These are phyloP conservation scores for Cryphonectria parasitica DNA, from an alignment of 2,329 filamentous ascomycete species.

Conservation along the genomic window DNA sequence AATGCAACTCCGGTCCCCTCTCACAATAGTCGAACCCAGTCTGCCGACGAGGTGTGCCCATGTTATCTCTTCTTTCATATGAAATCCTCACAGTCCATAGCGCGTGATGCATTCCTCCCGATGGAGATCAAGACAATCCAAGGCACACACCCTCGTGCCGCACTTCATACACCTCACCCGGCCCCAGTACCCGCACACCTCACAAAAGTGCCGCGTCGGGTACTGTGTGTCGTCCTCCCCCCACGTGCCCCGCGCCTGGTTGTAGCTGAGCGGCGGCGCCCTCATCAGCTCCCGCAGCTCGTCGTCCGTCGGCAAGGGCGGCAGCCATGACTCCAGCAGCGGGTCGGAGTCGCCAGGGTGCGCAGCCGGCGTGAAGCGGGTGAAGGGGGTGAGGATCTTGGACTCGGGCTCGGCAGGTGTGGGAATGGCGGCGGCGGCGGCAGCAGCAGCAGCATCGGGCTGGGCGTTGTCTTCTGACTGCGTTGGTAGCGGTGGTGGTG, in stretches of 20 bases:
- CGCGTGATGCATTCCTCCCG: slow-evolving; percentile 71
- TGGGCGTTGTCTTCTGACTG: slow-evolving; percentile 20
- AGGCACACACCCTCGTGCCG: slow-evolving; percentile 75
- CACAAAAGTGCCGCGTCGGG: slow-evolving; percentile 62
- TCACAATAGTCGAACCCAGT: background rate
- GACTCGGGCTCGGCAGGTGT: slow-evolving; percentile 32
- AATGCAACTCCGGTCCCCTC: too few relatives aligned
- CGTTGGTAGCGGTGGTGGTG: slow-evolving; percentile 31
- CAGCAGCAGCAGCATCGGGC: slow-evolving; percentile 30
- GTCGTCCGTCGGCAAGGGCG: slow-evolving; percentile 59
- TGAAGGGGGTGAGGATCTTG: slow-evolving; percentile 42
- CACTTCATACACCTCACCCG: slow-evolving; percentile 76
- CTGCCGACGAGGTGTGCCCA: background rate
- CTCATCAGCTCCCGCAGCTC: slow-evolving; percentile 68
- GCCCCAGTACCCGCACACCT: slow-evolving; percentile 83
- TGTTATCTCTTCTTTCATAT: too few relatives aligned
- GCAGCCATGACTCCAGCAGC: slow-evolving; percentile 62
- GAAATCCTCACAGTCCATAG: slow-evolving; percentile 56
- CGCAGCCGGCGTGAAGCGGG: slow-evolving; percentile 38
- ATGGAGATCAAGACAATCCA: slow-evolving; percentile 75
- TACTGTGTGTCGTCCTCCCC: slow-evolving; percentile 39
- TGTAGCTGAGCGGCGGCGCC: slow-evolving; percentile 69
- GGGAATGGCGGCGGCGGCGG: slow-evolving; percentile 32
- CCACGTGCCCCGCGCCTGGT: slow-evolving; percentile 60
- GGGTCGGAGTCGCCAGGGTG: slow-evolving; percentile 59